Evolutionary conservation across 2,329 filamentous ascomycete species (phyloP), one percentile per base, ranked within the genome.

Genomic region (Fusarium armeniacum): DNA sequence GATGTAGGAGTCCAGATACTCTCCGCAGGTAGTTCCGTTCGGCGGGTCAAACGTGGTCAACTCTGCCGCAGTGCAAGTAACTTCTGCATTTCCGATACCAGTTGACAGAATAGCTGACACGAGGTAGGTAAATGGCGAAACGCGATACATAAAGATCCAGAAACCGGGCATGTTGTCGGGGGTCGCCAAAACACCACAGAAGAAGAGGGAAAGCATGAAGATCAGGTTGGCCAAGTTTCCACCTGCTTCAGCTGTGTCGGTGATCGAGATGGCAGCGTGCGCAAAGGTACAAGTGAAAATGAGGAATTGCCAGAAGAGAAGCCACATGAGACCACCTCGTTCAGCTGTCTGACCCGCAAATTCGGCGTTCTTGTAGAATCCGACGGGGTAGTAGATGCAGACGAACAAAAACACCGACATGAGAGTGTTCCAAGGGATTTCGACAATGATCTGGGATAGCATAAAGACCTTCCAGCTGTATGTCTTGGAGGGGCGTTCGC

Each of bases 381-480:
- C 93, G 50, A 97, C 87, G 0, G 93, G 93, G 77, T 94, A 97
- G 84, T 97, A 97, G 87, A 92, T 94, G 77, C 85, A 90, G 74
- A 93, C 84, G 81, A 86, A 97, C 81, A 94, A 90, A 71, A 97
- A 80, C 18, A 90, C 84, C 2, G 89, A 88, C 85, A 92, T 90
- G 52, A 96, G 81, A 0, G 89, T 86, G 77, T 96, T 93, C 90
- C 92, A 97, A 0, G 93, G 93, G 2, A 97, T 83, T 78, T 97
- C 94, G 61, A 93, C 92, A 15, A 94, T 80, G 70, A 97, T 91
- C 77, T 94, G 92, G 55, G 91, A 89, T 26, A 95, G 83, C 85
- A 97, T 92, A 76, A 97, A 97, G 6, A 93, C 89, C 76, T 91
- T 89, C 93, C 93, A 97, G 67, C 89, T 89, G 80, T 97, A 97